Evolutionary conservation across 148 eudicot genomes (phyloP).

Genomic region (Cornus kousa): DNA sequence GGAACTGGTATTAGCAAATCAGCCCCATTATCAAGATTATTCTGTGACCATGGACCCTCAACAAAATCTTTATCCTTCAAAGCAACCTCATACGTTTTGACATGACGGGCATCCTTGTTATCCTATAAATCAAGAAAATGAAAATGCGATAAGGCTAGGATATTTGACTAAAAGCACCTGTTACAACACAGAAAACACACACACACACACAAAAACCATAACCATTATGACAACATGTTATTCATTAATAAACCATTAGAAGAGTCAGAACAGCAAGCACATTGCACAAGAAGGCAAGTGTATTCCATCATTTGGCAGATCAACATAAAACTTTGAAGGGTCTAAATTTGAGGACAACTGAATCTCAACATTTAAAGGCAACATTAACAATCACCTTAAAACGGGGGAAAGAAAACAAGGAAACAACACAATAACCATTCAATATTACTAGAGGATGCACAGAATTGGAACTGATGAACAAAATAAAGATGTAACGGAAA

Average conservation of each 20-base stretch:
- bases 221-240: background rate
- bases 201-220: background rate
- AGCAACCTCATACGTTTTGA: conserved; percentile 89
- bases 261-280: background rate
- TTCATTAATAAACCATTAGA: no score
- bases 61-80: conserved; percentile 87
- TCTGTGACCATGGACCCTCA: conserved; percentile 89
- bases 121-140: conserved; percentile 50
- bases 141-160: conserved; percentile 3
- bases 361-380: conserved; percentile 7
- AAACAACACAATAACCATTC: background rate
- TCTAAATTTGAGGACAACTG: background rate
- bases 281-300: background rate
- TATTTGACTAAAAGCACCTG: background rate
- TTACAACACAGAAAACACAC: background rate
- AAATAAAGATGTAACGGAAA: background rate
- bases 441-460: background rate
- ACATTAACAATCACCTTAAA: background rate
- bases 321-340: background rate
- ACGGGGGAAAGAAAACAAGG: background rate
- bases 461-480: background rate
- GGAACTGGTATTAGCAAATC: conserved; percentile 94
- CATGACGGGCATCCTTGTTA: conserved; percentile 97
- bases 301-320: background rate
- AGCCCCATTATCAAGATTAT: conserved; percentile 91